These are phyloP conservation scores for Clavispora asparagi DNA, from an alignment of 805 yeast genomes.

Conservation along the genomic window DNA sequence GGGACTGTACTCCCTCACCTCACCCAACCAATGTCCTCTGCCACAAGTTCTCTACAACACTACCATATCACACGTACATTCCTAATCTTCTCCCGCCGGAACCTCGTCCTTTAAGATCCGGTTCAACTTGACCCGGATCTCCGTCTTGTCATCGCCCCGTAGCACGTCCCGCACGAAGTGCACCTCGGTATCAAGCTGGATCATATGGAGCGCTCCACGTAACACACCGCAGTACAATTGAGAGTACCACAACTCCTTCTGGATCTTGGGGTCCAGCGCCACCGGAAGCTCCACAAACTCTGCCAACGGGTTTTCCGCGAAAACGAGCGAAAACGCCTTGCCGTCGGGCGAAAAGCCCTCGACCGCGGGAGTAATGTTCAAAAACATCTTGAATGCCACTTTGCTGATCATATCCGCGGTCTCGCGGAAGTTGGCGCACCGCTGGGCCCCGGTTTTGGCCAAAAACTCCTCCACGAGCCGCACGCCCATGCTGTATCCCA, in stretches of 20 bases:
- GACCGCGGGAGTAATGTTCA: constrained; percentile 74
- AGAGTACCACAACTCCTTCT: constrained; percentile 83
- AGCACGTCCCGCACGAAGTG: constrained; percentile 73
- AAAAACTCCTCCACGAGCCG: constrained; percentile 89
- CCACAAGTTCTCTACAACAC: no score
- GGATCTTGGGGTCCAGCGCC: constrained; percentile 58
- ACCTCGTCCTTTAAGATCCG: constrained; percentile 85
- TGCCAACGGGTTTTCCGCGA: constrained; percentile 84
- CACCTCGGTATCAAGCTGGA: constrained; percentile 86
- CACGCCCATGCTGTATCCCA: constrained; percentile 95
- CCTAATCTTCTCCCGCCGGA: constrained; percentile 90
- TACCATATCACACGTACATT: neutral
- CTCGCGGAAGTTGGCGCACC: constrained; percentile 76
- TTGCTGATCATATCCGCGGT: constrained; percentile 84
- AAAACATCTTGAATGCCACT: constrained; percentile 84
- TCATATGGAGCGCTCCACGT: constrained; percentile 92
- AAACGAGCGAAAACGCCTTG: constrained; percentile 64
- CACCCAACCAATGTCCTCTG: no score
- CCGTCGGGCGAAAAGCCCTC: constrained; percentile 74
- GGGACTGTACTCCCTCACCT: no score
- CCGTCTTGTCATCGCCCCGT: constrained; percentile 80
- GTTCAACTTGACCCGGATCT: constrained; percentile 64
- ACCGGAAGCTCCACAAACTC: constrained; percentile 91
- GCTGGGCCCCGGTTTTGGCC: constrained; percentile 77
- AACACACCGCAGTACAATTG: constrained; percentile 86